Conservation (phyloP, 129 eudicot genomes). For the Scalesia atractyloides region DNA sequence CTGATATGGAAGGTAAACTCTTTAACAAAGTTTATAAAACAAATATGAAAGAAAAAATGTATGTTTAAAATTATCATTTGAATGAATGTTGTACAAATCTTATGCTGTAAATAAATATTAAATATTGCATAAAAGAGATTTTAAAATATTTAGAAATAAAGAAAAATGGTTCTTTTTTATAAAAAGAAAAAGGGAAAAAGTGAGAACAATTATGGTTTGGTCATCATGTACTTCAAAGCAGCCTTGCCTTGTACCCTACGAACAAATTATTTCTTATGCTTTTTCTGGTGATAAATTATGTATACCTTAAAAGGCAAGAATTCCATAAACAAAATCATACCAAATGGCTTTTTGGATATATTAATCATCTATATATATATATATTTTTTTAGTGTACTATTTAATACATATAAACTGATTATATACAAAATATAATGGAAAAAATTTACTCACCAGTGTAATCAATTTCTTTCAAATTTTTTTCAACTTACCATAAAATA, state of each 20-base stretch:
- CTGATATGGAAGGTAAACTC: constrained; percentile 84
- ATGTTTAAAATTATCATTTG: no score
- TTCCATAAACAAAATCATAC: not conserved
- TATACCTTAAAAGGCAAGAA: constrained; percentile 19
- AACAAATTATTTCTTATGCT: constrained; percentile 23
- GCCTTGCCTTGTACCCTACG: constrained; percentile 37
- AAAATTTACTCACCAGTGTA: no score
- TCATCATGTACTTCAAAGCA: constrained; percentile 34
- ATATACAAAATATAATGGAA: no score
- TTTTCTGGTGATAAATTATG: not conserved
- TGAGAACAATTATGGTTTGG: constrained; percentile 37
- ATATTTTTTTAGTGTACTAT: no score
- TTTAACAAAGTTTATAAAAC: not conserved
- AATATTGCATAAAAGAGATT: no score
- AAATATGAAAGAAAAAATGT: no score
- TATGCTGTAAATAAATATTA: no score
- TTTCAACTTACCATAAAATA: no score
- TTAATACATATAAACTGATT: no score
- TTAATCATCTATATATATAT: no score
- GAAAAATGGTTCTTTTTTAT: not conserved
- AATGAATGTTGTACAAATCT: no score
- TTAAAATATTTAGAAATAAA: not conserved
- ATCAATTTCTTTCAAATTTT: no score
- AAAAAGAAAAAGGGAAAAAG: constrained; percentile 10
- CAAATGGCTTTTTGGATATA: not conserved